phyloP scores from a whole-genome alignment of 495 filamentous ascomycete species.

The Hypomontagnella submonticulosa region DNA sequence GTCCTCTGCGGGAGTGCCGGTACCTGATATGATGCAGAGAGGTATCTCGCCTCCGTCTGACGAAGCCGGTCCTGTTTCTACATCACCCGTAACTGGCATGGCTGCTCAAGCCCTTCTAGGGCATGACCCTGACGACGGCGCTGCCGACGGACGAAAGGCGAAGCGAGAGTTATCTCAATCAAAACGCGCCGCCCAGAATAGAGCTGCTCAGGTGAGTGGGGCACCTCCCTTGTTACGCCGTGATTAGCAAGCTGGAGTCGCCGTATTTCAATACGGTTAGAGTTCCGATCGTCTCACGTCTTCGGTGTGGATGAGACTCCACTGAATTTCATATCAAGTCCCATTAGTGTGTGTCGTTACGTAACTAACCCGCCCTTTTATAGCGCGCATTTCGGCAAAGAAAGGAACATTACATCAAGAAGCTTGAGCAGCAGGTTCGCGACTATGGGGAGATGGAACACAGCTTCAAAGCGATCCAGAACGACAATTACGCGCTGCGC shows the following conservation, averaged over 20 bases:
- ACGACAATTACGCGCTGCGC: conserved; percentile 88
- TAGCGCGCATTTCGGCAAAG: conserved; percentile 97
- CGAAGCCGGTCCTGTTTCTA: conserved; percentile 47
- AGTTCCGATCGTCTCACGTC: conserved; percentile 14
- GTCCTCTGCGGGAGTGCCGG: conserved; percentile 25
- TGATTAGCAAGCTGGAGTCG: conserved; percentile 31
- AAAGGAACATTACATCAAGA: conserved; percentile 98
- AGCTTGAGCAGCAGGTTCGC: conserved; percentile 89
- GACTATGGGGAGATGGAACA: conserved; percentile 76
- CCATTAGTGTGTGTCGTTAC: conserved; percentile 31
- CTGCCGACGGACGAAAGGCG: conserved; percentile 57
- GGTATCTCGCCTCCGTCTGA: conserved; percentile 46
- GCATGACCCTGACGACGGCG: conserved; percentile 45
- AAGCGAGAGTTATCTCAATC: conserved; percentile 94
- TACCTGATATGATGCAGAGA: conserved; percentile 51
- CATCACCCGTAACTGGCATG: conserved; percentile 44
- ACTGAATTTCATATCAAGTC: conserved; percentile 9
- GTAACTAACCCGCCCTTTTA: conserved; percentile 41
- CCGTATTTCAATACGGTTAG: conserved; percentile 25
- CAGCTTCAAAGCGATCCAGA: conserved; percentile 76
- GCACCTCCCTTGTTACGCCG: conserved; percentile 10
- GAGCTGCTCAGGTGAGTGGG: conserved; percentile 86
- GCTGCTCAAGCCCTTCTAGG: conserved; percentile 46
- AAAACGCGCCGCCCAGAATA: conserved; percentile 95
- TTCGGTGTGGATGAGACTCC: conserved; percentile 27